Evolutionary conservation across 345 rosid species (phyloP).

Genomic region (Eucalyptus sp.): DNA sequence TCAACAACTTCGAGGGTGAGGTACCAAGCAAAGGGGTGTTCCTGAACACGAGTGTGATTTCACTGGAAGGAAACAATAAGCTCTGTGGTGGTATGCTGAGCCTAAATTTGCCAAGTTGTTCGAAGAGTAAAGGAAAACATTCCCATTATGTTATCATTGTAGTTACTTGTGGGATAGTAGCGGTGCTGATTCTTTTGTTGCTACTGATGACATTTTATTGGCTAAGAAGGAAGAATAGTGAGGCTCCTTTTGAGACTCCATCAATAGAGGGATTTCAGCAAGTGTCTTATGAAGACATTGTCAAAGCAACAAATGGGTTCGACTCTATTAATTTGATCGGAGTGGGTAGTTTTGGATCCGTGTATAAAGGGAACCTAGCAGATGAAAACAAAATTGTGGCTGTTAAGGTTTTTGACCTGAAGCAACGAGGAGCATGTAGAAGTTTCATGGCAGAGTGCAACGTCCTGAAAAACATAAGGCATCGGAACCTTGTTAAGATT

Average conservation of each 20-base stretch:
- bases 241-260: background rate
- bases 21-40: background rate
- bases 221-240: background rate
- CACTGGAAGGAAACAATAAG: background rate
- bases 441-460: constrained; percentile 7
- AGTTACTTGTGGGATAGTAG: background rate
- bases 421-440: background rate
- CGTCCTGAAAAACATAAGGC: background rate
- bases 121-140: background rate
- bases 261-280: background rate
- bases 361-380: background rate
- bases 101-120: background rate
- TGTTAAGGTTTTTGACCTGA: constrained; percentile 1
- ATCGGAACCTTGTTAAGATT: constrained; percentile 1
- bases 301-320: background rate
- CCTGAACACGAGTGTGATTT: background rate
- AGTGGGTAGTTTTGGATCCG: background rate
- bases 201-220: background rate
- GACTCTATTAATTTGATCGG: background rate
- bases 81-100: background rate
- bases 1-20: background rate
- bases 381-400: background rate
- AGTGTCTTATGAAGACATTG: background rate
- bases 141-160: background rate
- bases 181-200: background rate